Evolutionary conservation across 257 asterid species (phyloP).

Genomic region (Agastache rugosa): DNA sequence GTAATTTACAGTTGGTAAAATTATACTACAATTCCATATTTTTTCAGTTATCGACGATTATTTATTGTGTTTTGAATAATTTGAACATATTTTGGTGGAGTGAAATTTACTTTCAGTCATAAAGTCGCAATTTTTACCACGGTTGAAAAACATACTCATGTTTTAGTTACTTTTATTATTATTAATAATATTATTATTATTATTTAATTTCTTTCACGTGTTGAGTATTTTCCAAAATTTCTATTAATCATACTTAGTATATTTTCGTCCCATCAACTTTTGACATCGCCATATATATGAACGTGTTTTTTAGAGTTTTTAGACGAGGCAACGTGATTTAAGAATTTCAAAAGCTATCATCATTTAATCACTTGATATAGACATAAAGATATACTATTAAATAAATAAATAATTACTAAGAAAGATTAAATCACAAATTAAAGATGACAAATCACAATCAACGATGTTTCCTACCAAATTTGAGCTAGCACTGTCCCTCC

Average conservation of each 20-base stretch:
- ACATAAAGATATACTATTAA: not conserved
- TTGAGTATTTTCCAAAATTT: not conserved
- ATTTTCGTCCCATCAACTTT: not conserved
- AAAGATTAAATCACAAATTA: not conserved
- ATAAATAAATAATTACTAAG: not conserved
- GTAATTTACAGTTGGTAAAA: no score
- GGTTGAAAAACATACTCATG: no score
- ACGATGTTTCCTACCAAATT: slow-evolving; percentile 6
- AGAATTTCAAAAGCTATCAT: not conserved
- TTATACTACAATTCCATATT: no score
- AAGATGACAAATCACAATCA: slow-evolving; percentile 15
- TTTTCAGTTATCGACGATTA: no score
- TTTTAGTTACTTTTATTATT: no score
- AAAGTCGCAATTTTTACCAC: no score
- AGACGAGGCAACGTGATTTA: not conserved
- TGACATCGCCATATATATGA: not conserved
- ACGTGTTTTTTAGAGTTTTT: not conserved
- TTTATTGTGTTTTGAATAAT: no score
- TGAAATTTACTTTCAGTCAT: no score
- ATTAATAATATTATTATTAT: no score
- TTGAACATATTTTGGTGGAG: no score
- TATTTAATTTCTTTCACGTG: not conserved
- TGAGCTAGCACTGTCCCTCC: not conserved
- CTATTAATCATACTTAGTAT: not conserved
- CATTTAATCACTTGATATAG: not conserved